A percentile compares a stretch with the other conserved stretches of the same genome.
phyloP scores from a whole-genome alignment of 2,329 filamentous ascomycete species.

The Colletotrichum sp. region DNA sequence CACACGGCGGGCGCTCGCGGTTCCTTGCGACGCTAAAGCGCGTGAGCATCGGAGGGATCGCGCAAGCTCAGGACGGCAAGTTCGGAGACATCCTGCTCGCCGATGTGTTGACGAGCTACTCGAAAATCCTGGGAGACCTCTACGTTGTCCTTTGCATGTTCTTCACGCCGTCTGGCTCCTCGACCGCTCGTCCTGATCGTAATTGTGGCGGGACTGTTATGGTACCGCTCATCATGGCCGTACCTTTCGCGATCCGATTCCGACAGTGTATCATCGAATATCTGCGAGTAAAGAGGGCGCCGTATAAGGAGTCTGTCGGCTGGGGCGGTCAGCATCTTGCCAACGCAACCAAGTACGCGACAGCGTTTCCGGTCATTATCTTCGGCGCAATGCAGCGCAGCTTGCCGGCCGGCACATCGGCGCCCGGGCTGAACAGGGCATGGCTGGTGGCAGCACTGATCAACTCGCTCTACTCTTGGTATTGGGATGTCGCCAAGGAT shows the following conservation, averaged over 20 bases:
- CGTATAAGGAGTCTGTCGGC: slow-evolving; percentile 60
- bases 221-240: slow-evolving; percentile 82
- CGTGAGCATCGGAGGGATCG: slow-evolving; percentile 83
- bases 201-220: slow-evolving; percentile 79
- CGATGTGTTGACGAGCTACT: slow-evolving; percentile 93
- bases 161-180: slow-evolving; percentile 71
- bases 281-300: slow-evolving; percentile 67
- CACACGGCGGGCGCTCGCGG: slow-evolving; percentile 73
- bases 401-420: slow-evolving; percentile 47
- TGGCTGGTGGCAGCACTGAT: slow-evolving; percentile 78
- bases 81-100: slow-evolving; percentile 94
- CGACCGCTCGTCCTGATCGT: slow-evolving; percentile 82
- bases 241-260: slow-evolving; percentile 85
- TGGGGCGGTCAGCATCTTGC: slow-evolving; percentile 89
- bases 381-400: slow-evolving; percentile 76
- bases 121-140: slow-evolving; percentile 88
- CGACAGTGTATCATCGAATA: slow-evolving; percentile 94
- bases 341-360: slow-evolving; percentile 95
- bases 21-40: slow-evolving; percentile 79
- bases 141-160: slow-evolving; percentile 95
- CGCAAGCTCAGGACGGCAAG: slow-evolving; percentile 85
- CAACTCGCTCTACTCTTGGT: slow-evolving; percentile 96
- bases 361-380: slow-evolving; percentile 89
- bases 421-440: slow-evolving; percentile 50
- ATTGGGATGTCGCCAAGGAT: slow-evolving; percentile 96